Evolutionary conservation across 1,284 basidiomycete genomes (phyloP).

Genomic region (Chondrostereum purpureum): DNA sequence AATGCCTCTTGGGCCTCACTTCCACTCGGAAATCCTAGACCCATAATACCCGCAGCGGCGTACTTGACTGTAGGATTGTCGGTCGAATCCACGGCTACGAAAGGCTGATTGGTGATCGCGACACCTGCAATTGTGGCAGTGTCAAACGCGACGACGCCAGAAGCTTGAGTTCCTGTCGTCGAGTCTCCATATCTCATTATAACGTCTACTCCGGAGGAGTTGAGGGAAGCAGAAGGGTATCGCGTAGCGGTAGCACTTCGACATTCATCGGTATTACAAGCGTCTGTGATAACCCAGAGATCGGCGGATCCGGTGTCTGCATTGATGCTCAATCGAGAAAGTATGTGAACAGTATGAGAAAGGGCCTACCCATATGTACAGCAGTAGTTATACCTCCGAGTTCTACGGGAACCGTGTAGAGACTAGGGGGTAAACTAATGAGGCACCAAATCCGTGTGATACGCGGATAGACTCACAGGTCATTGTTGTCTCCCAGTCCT

Average conservation of each 20-base stretch:
- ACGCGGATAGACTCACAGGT: conserved; percentile 8
- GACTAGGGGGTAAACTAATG: conserved; percentile 13
- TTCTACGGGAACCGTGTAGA: conserved; percentile 30
- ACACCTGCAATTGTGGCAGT: conserved; percentile 30
- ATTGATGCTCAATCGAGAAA: neutral
- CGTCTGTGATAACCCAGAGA: conserved; percentile 30
- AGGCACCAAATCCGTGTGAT: neutral
- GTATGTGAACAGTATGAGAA: neutral
- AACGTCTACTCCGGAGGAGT: conserved; percentile 23
- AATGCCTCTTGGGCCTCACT: conserved; percentile 34
- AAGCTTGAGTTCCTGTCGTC: conserved; percentile 27
- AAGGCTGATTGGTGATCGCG: conserved; percentile 25
- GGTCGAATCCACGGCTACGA: conserved; percentile 29
- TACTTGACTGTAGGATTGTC: conserved; percentile 28
- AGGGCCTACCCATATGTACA: conserved; percentile 28
- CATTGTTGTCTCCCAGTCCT: conserved; percentile 13
- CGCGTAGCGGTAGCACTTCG: conserved; percentile 13
- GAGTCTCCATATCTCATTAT: conserved; percentile 26
- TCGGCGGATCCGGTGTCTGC: conserved; percentile 34
- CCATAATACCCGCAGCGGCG: conserved; percentile 32
- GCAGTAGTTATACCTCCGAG: conserved; percentile 26
- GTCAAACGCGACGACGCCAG: conserved; percentile 28
- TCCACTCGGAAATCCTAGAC: conserved; percentile 30
- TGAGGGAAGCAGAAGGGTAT: conserved; percentile 20
- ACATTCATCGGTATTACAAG: conserved; percentile 22